Percentiles rank a stretch among this genome's conserved stretches.
Conservation (phyloP, 1,284 basidiomycete genomes). For the Neonothopanus nambi region DNA sequence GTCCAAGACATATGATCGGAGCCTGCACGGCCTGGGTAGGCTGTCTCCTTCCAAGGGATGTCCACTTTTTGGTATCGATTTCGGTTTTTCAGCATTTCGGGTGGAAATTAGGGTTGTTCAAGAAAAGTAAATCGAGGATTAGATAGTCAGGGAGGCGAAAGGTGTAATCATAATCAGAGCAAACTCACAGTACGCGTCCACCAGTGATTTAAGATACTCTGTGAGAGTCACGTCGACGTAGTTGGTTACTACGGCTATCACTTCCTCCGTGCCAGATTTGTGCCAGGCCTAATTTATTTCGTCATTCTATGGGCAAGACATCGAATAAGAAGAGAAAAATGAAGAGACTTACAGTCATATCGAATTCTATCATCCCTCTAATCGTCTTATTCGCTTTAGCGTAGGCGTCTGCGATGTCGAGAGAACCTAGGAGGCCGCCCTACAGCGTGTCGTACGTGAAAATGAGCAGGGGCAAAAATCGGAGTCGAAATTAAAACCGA, state of each 20-base stretch:
- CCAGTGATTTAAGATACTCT: constrained; percentile 15
- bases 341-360: constrained; percentile 23
- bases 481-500: background rate
- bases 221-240: constrained; percentile 15
- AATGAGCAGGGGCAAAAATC: no score
- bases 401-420: constrained; percentile 52
- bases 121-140: no score
- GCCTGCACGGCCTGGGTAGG: constrained; percentile 21
- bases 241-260: constrained; percentile 19
- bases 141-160: no score
- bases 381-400: constrained; percentile 39
- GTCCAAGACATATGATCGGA: constrained; percentile 47
- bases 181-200: constrained; percentile 18
- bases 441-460: constrained; percentile 1
- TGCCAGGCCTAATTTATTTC: constrained; percentile 44
- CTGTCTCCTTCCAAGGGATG: constrained; percentile 17
- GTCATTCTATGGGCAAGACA: no score
- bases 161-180: background rate
- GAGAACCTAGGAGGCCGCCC: constrained; percentile 52
- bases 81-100: no score
- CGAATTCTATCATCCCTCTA: constrained; percentile 47
- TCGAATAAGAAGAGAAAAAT: constrained; percentile 32
- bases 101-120: no score
- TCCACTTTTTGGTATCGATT: no score
- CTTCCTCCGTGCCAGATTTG: constrained; percentile 15